These are phyloP conservation scores for Boletellus ananiceps DNA, from an alignment of 768 basidiomycete species.

Conservation along the genomic window DNA sequence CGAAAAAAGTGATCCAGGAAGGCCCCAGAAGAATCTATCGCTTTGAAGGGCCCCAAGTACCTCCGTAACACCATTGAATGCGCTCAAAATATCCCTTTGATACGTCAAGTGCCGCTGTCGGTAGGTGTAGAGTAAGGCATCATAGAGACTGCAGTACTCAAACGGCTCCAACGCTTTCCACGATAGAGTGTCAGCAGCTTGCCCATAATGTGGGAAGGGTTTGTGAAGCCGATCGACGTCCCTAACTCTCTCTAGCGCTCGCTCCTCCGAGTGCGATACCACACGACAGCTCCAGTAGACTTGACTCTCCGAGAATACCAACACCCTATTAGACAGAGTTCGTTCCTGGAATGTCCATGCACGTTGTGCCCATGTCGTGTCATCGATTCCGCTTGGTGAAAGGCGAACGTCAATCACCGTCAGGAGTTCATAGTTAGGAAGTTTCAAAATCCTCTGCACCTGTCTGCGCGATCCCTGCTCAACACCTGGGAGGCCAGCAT, in stretches of 20 bases:
- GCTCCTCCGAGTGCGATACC: constrained; percentile 12
- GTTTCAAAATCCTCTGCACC: constrained; percentile 7
- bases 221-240: background rate
- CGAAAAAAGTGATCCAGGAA: constrained; percentile 15
- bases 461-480: background rate
- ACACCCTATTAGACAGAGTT: background rate
- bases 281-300: constrained; percentile 17
- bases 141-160: background rate
- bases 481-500: constrained; percentile 12
- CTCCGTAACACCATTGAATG: constrained; percentile 13
- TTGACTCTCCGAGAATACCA: constrained; percentile 19
- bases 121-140: constrained; percentile 2
- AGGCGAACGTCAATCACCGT: constrained; percentile 7
- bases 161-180: constrained; percentile 1
- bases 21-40: constrained; percentile 15
- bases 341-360: constrained; percentile 24
- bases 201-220: background rate
- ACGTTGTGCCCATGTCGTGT: constrained; percentile 9
- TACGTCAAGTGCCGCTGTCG: constrained; percentile 9
- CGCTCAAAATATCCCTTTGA: constrained; percentile 13
- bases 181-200: background rate
- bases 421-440: constrained; percentile 8
- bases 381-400: background rate
- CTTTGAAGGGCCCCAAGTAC: constrained; percentile 7
- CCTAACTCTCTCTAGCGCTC: constrained; percentile 3